Conservation (phyloP, 257 asterid genomes). For the Henckelia pumila region DNA sequence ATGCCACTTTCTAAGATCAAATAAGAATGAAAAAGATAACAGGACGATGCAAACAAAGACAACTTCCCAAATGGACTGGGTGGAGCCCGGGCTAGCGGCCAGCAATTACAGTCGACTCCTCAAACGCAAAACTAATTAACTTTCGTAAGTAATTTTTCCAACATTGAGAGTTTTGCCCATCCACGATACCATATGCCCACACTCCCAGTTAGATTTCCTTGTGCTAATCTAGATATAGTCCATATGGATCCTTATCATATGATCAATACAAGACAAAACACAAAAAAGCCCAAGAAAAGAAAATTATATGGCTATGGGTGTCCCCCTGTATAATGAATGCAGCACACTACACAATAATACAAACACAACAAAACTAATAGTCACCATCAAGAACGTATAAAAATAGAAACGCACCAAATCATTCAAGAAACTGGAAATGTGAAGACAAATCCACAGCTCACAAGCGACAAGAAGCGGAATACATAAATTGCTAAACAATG, state of each 20-base stretch:
- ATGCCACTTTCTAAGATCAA: conserved; percentile 11
- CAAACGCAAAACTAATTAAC: neutral
- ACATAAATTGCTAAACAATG: conserved; percentile 3
- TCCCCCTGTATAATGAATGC: conserved; percentile 18
- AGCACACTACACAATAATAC: conserved; percentile 2
- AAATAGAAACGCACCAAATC: neutral
- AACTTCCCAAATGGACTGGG: conserved; percentile 1
- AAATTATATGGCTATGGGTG: neutral
- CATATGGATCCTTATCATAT: conserved; percentile 9
- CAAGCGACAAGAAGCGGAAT: conserved; percentile 18
- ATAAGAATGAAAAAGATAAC: neutral
- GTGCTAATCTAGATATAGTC: neutral
- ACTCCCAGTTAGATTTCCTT: neutral
- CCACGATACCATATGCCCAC: neutral
- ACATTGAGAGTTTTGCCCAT: neutral
- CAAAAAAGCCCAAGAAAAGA: conserved; percentile 9
- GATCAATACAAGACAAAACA: conserved; percentile 10
- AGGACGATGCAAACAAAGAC: conserved; percentile 6
- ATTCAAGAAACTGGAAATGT: conserved; percentile 12
- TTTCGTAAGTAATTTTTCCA: neutral
- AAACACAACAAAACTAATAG: conserved; percentile 22
- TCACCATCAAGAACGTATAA: conserved; percentile 23
- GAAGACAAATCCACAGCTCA: conserved; percentile 17
- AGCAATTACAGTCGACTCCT: neutral
- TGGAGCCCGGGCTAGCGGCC: neutral